Evolutionary conservation across 371 early-diverging fungal species (phyloP), one percentile per base, ranked within the genome.

Genomic region (Apophysomyces ossiformis): DNA sequence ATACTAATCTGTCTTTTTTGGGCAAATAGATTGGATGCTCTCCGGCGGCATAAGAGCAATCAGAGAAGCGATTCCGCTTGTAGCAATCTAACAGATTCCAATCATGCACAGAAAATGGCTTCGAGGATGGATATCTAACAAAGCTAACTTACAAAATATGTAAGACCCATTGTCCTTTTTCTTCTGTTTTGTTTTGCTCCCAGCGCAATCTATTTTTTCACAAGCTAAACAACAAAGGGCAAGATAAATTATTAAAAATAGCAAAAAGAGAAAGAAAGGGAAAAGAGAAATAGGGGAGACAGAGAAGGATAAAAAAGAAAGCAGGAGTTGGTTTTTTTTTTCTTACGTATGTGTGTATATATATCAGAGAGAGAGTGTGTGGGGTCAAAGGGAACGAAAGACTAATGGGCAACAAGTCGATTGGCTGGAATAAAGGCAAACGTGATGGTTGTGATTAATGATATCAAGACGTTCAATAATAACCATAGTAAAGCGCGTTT

Each of bases 361-460:
- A 26, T 26, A 26, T 26, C 32, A 26, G 16, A 46, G 61, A 21
- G 36, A 26, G 16, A 46, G 61, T 8, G 36, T 44, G 41, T n/a
- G 43, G 16, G 21, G 21, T 50, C 9, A 18, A 21, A 21, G n/a
- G 21, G 21, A 21, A 7, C 18, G 9, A 50, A 8, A 21, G 21
- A 18, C 41, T 41, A 41, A 41, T 41, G 41, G 8, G 67, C 58
- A 12, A 57, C 58, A 37, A 82, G 38, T 38, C 74, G 72, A 63
- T 73, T 62, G 4, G 79, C 69, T 37, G 83, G 83, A 59, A 79
- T 71, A 64, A 76, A 77, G 36, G 72, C 74, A 70, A 82, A 79
- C n/a, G 79, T 57, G 32, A 78, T 50, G n/a, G 72, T 68, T n/a
- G 71, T 71, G 7, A 78, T n/a, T 13, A 79, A 39, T 13, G 83